These are phyloP conservation scores for Phytophthora hybrid DNA, from an alignment of 352 stramenopile genomes.

Conservation along the genomic window DNA sequence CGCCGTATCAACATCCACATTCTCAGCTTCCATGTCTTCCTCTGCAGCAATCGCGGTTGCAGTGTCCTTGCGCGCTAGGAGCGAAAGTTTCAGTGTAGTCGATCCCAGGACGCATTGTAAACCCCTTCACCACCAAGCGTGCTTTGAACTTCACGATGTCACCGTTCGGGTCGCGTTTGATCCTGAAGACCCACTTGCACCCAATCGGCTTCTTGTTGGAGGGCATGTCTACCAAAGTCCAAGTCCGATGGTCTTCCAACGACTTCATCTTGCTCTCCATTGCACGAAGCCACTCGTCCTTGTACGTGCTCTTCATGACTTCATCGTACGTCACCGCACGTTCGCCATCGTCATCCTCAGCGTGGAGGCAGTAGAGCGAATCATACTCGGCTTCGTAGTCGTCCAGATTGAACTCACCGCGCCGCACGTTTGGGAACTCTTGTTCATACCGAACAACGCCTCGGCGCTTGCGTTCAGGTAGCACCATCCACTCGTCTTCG, in stretches of 20 bases:
- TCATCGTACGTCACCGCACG: background rate
- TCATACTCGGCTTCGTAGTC: background rate
- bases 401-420: too few species aligned
- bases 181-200: background rate
- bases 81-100: background rate
- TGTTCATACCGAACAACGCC: too few species aligned
- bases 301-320: background rate
- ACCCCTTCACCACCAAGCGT: background rate
- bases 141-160: background rate
- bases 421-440: too few species aligned
- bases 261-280: background rate
- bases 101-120: background rate
- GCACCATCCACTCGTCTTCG: too few species aligned
- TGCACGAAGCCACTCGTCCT: background rate
- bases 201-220: background rate
- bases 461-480: too few species aligned
- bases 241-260: background rate
- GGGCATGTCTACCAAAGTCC: background rate
- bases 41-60: background rate
- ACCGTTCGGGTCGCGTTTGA: background rate
- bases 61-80: background rate
- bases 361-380: background rate
- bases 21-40: too few species aligned
- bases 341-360: background rate
- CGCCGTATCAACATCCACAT: conserved; percentile 35